Base-by-base conservation (phyloP, 2,329 filamentous ascomycete species). In the Phyllosticta ampelicida region DNA sequence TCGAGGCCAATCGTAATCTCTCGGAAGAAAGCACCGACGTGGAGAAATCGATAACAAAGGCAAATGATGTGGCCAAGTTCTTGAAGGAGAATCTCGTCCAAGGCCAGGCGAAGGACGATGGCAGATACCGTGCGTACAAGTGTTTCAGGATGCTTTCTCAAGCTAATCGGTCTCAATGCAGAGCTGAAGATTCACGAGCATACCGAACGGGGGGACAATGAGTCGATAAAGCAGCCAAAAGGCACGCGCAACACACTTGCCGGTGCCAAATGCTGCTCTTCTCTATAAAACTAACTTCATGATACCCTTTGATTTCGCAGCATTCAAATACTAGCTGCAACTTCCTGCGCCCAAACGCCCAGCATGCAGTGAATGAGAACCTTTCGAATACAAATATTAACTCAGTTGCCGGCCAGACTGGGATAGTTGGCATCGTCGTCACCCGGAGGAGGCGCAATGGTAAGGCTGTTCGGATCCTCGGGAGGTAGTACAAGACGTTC, bases 171-270 rank as follows among this genome's bases (percentile, higher is more conserved):
- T 18, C 13, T 49, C 18, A 29, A n/a, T 59, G 57, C 53, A 96
- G 90, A 87, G 69, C 75, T 97, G 59, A 81, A 86, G 55, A 96
- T 99, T 73, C 94, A 97, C 71, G 82, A 95, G 61, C 77, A 95
- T 63, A 99, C 87, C 28, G 92, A 99, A 73, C 80, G 89, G 63
- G 90, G 94, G 56, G 88, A 97, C 74, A 99, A 99, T 69, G 90
- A 96, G 65, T 89, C 86, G 30, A 83, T 96, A 66, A 95, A 91
- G 73, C 77, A 83, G 55, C 79, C 80, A 60, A 73, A 75, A 59
- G 73, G 76, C 54, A 44, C 13, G 36, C 75, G 73, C 65, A 69
- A 68, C 52, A 54, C 56, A 11, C 63, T 71, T 61, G 65, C 66
- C 61, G 69, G 68, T 58, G 65, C 64, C 20, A 73, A 73, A 63